Evolutionary conservation across 2,329 filamentous ascomycete genomes (phyloP), one percentile per base, ranked within the genome.

Genomic region (Penicillium sp.): DNA sequence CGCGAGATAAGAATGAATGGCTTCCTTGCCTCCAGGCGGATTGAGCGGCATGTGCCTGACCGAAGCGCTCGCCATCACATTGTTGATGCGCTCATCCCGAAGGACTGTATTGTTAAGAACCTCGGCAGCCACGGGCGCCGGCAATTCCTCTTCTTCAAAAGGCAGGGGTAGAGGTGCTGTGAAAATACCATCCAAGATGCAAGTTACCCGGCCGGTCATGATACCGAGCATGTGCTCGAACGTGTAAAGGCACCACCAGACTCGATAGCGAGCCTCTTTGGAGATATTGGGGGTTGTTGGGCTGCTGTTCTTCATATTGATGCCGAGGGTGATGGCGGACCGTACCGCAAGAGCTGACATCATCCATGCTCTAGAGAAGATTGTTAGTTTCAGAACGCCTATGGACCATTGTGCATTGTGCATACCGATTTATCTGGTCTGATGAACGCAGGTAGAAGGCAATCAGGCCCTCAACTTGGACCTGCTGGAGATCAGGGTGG

Each of bases 241-340:
- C 2, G 69, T 70, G 53, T 78, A 77, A 2, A 79, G 63, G 52
- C 76, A 76, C 74, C 76, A 79, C 78, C 78, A 80, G 4, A 79
- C 73, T 49, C 74, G 71, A 55, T 78, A 78, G n/a, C 76, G 76
- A 46, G 74, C 71, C 62, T 78, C 76, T 57, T 78, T 79, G 22
- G 75, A 71, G n/a, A 71, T 63, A 55, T 73, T 68, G 0, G 73
- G 65, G 1, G 76, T 73, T 3, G 64, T 65, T 27, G 67, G 64
- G 42, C 74, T 78, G 19, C 70, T 72, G 52, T 74, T 79, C 50
- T 73, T 76, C 68, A 80, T 72, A 52, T 79, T 78, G 45, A 80
- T 69, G 2, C 77, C 78, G 26, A 80, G 65, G 10, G 76, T 70
- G 44, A 76, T 72, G 4, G 76, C 75, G 35, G 73, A 76, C 35